Evolutionary conservation across 2,329 filamentous ascomycete species (phyloP), one percentile per base, ranked within the genome.

Genomic region (Didymella pinodella): DNA sequence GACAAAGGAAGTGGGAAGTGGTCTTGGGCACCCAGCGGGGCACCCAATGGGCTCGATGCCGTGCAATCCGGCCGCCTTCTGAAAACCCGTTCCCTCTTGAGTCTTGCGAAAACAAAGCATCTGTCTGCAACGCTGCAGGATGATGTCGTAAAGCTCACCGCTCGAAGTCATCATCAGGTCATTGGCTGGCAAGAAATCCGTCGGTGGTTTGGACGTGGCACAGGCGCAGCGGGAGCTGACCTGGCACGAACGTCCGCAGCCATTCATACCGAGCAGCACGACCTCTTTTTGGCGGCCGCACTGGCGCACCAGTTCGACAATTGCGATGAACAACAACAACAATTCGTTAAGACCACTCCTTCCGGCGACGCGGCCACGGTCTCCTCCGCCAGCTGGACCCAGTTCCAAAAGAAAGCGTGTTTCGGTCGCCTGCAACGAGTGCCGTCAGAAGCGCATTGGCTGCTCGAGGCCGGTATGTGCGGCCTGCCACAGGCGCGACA

Each of bases 391-490:
- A 11, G 36, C 52, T 4, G 40, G 46, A 2, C 47, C 47, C 16
- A 55, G 40, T 16, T 51, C 49, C 26, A 64, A 64, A 31, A 57
- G 61, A 43, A 61, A 61, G 43, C 54, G 61, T n/a, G 59, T 57
- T 14, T 47, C 61, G 14, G 57, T 61, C 28, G 61, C 61, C 20
- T 64, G 61, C 48, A 60, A 64, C 46, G 48, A 51, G 16, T 64
- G 61, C 31, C 58, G 61, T 22, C 41, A 53, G 34, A 61, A 57
- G 31, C 46, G 61, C 32, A 61, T 60, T 7, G 58, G 61, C 18
- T 64, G 61, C 5, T 44, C 25, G 3, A 45, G 51, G 4, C 58
- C 61, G 10, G 43, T 48, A 12, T 64, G 61, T 47, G 48, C 58
- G 10, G 61, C 61, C 18, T 64, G 61, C 50, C 45, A 38, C 11